Evolutionary conservation across 2,329 filamentous ascomycete genomes (phyloP).

Genomic region (Elsinoe fawcettii): DNA sequence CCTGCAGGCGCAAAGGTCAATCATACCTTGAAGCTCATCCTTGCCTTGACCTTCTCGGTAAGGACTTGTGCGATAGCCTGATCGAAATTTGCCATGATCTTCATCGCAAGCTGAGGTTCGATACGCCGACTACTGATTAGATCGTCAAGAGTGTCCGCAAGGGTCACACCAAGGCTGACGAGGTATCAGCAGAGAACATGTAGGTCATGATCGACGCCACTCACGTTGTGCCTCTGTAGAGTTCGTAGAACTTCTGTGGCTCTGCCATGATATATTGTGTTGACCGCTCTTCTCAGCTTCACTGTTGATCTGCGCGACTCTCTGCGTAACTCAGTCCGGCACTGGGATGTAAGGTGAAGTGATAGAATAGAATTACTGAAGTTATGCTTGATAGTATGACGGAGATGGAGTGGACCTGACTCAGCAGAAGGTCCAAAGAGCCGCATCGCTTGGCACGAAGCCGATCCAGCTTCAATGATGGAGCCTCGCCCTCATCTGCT

Average conservation of each 20-base stretch:
- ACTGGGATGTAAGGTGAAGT: too few relatives aligned
- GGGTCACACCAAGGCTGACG: conserved; percentile 63
- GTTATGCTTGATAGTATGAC: background rate
- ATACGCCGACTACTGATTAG: conserved; percentile 91
- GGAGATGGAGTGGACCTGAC: background rate
- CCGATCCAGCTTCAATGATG: conserved; percentile 11
- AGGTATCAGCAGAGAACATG: background rate
- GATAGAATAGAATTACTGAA: background rate
- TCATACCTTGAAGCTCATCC: conserved; percentile 85
- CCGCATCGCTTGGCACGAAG: background rate
- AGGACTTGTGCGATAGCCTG: conserved; percentile 85
- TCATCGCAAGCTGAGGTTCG: conserved; percentile 97
- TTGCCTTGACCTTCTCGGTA: conserved; percentile 83
- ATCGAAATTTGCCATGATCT: conserved; percentile 93
- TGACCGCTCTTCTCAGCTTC: too few relatives aligned
- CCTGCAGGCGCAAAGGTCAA: too few relatives aligned
- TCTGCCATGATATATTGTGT: conserved; percentile 35
- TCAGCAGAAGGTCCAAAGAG: background rate
- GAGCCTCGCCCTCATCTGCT: background rate
- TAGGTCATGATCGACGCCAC: background rate
- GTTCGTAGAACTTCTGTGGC: conserved; percentile 66
- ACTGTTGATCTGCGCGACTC: too few relatives aligned
- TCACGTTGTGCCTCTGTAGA: conserved; percentile 97
- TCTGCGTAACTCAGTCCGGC: too few relatives aligned
- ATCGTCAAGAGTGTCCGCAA: conserved; percentile 95